Percentiles rank a stretch among this genome's conserved stretches.
Evolutionary conservation across 768 basidiomycete genomes (phyloP).

Genomic region (Pleurotus citrinopileatus): DNA sequence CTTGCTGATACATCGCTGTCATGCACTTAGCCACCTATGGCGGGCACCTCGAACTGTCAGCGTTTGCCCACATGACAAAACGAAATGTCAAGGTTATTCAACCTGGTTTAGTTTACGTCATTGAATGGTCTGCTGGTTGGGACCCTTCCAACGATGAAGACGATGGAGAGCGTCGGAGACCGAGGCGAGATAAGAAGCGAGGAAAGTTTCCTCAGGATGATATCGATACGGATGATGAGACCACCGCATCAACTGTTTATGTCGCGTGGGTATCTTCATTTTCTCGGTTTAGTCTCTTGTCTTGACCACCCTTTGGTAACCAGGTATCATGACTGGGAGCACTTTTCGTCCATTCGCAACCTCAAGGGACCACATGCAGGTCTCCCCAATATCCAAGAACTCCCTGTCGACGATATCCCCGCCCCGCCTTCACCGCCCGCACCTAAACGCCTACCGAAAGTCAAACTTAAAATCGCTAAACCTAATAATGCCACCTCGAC

Average conservation of each 20-base stretch:
- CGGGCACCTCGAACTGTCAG: slow-evolving; percentile 90
- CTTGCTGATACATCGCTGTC: slow-evolving; percentile 4
- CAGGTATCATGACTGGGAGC: slow-evolving; percentile 93
- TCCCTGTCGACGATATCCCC: slow-evolving; percentile 26
- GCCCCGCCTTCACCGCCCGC: slow-evolving; percentile 19
- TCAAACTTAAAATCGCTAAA: slow-evolving; percentile 5
- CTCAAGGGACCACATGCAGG: slow-evolving; percentile 81
- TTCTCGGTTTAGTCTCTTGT: slow-evolving; percentile 1
- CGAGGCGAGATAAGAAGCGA: slow-evolving; percentile 34
- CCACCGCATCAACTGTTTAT: slow-evolving; percentile 52
- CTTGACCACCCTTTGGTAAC: neutral
- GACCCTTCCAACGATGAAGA: slow-evolving; percentile 33
- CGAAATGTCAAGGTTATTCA: slow-evolving; percentile 90
- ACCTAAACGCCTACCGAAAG: slow-evolving; percentile 15
- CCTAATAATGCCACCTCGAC: neutral
- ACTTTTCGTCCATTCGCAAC: slow-evolving; percentile 92
- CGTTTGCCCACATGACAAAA: slow-evolving; percentile 78
- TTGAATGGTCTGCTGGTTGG: slow-evolving; percentile 72
- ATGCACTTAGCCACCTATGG: slow-evolving; percentile 74
- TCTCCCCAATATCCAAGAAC: slow-evolving; percentile 61
- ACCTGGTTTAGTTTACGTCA: slow-evolving; percentile 87
- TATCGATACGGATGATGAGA: slow-evolving; percentile 18
- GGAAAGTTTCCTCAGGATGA: slow-evolving; percentile 16
- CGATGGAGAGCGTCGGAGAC: slow-evolving; percentile 42
- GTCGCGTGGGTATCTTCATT: slow-evolving; percentile 66